Evolutionary conservation across 805 yeast genomes (phyloP).

Genomic region (Candida mattraensis): DNA sequence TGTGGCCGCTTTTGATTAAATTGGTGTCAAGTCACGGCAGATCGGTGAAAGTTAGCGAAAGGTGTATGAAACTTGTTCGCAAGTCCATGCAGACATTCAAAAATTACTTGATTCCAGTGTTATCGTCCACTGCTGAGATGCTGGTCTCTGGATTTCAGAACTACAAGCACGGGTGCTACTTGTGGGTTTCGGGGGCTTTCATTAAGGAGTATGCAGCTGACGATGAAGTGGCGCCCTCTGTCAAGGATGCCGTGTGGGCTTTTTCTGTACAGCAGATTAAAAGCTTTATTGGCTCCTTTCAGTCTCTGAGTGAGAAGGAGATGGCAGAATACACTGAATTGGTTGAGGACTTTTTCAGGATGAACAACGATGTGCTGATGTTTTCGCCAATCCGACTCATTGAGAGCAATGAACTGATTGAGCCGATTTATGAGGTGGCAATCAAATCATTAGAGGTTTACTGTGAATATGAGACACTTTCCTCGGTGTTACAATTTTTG

Average conservation of each 20-base stretch:
- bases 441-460: slow-evolving; percentile 49
- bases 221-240: slow-evolving; percentile 37
- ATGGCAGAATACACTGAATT: slow-evolving; percentile 54
- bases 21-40: slow-evolving; percentile 56
- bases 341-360: slow-evolving; percentile 82
- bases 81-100: slow-evolving; percentile 63
- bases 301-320: slow-evolving; percentile 24
- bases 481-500: slow-evolving; percentile 69
- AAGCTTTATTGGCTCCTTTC: slow-evolving; percentile 51
- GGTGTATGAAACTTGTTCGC: slow-evolving; percentile 67
- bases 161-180: slow-evolving; percentile 75
- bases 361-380: slow-evolving; percentile 76
- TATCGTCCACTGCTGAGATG: slow-evolving; percentile 63
- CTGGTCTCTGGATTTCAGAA: slow-evolving; percentile 68
- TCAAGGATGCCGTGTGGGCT: slow-evolving; percentile 65
- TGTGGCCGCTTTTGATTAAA: slow-evolving; percentile 56
- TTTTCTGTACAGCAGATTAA: slow-evolving; percentile 69
- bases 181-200: slow-evolving; percentile 87
- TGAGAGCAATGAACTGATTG: slow-evolving; percentile 44
- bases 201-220: slow-evolving; percentile 69
- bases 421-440: slow-evolving; percentile 58
- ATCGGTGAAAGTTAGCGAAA: slow-evolving; percentile 67
- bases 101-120: slow-evolving; percentile 53
- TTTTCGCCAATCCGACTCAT: slow-evolving; percentile 62
- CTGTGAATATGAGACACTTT: slow-evolving; percentile 70